Percentiles rank a stretch among this genome's conserved stretches.
These are phyloP conservation scores for Pterulicium gracile DNA, from an alignment of 1,284 basidiomycete species.

Conservation along the genomic window DNA sequence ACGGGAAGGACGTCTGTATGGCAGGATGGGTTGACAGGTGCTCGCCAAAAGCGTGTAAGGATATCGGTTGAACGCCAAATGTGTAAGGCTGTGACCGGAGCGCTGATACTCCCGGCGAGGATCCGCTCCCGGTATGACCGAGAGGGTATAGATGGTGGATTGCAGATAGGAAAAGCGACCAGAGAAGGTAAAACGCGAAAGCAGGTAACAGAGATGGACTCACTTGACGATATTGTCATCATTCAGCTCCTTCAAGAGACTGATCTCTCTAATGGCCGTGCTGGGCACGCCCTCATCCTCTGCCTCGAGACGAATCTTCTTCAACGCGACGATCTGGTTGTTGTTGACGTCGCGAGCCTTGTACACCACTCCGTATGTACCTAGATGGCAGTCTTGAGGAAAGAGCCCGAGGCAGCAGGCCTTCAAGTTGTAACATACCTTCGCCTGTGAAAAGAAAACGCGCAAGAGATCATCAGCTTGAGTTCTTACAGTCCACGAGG, in stretches of 20 bases:
- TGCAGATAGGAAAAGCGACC: conserved; percentile 6
- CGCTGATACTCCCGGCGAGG: no score
- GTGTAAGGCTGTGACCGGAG: no score
- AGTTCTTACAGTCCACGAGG: background rate
- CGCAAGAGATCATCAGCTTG: conserved; percentile 3
- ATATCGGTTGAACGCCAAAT: no score
- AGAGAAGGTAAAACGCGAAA: conserved; percentile 4
- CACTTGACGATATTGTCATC: conserved; percentile 92
- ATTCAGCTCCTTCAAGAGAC: conserved; percentile 91
- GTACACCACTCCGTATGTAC: conserved; percentile 98
- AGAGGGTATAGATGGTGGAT: conserved; percentile 7
- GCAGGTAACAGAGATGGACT: conserved; percentile 15
- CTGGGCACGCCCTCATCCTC: conserved; percentile 98
- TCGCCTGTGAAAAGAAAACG: conserved; percentile 32
- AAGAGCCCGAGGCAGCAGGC: conserved; percentile 7
- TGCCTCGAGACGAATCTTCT: conserved; percentile 97
- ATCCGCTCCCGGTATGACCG: no score
- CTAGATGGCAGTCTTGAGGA: conserved; percentile 29
- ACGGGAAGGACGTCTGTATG: no score
- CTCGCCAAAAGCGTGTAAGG: no score
- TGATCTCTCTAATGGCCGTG: conserved; percentile 97
- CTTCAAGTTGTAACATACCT: conserved; percentile 28
- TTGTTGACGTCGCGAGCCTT: conserved; percentile 73
- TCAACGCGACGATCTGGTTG: conserved; percentile 81
- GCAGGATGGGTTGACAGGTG: no score